phyloP scores from a whole-genome alignment of 2,329 filamentous ascomycete genomes.

The Alternaria ethzedia region DNA sequence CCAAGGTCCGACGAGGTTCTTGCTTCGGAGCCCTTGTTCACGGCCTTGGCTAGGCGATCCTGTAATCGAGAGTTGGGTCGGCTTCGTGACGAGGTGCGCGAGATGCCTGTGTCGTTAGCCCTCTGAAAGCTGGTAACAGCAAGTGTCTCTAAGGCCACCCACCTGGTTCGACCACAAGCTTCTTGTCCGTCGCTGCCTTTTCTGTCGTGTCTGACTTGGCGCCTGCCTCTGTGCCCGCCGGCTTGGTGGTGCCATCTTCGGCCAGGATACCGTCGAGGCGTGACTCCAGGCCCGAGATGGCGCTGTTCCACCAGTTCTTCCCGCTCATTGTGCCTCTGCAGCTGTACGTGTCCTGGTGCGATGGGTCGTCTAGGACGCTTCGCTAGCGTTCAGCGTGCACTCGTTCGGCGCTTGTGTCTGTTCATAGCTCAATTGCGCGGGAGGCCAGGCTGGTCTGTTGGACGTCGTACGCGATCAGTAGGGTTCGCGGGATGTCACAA shows the following conservation, averaged over 20 bases:
- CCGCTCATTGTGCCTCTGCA: constrained; percentile 33
- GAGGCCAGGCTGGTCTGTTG: constrained; percentile 35
- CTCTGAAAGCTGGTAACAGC: not conserved
- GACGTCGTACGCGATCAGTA: constrained; percentile 30
- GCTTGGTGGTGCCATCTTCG: constrained; percentile 69
- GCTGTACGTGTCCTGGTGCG: not conserved
- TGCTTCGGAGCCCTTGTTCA: constrained; percentile 70
- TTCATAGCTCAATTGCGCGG: constrained; percentile 40
- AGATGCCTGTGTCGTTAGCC: constrained; percentile 53
- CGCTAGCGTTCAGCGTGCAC: constrained; percentile 37
- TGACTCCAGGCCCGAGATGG: constrained; percentile 92
- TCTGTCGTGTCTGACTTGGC: constrained; percentile 42
- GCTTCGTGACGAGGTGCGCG: constrained; percentile 69
- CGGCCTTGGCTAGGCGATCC: constrained; percentile 85
- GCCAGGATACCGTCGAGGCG: constrained; percentile 89
- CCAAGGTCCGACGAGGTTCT: constrained; percentile 58
- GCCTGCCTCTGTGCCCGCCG: constrained; percentile 48
- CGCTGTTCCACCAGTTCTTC: constrained; percentile 64
- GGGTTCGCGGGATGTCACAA: constrained; percentile 25
- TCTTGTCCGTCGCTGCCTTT: constrained; percentile 34
- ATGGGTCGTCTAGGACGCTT: constrained; percentile 9
- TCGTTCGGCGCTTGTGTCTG: constrained; percentile 34
- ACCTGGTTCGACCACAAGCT: constrained; percentile 44
- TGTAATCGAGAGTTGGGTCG: constrained; percentile 82
- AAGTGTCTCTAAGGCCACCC: constrained; percentile 13